Evolutionary conservation across 2,329 filamentous ascomycete genomes (phyloP).

Genomic region (Clonostachys rhizophaga): DNA sequence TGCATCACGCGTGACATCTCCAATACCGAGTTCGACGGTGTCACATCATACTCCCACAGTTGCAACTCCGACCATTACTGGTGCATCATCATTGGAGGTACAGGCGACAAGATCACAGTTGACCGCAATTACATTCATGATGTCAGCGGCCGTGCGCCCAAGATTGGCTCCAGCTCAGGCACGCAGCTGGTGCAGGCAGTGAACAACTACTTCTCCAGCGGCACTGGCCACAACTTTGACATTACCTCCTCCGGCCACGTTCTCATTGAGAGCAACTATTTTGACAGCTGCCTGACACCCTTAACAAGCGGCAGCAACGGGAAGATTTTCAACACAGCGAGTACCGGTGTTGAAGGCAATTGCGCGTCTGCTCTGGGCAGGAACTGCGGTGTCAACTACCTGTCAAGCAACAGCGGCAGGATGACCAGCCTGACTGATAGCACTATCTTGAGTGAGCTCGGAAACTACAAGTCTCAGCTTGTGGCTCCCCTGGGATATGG

Average conservation of each 20-base stretch:
- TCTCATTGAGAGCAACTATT: slow-evolving; percentile 53
- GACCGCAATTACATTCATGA: slow-evolving; percentile 59
- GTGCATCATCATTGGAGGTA: slow-evolving; percentile 7
- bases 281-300: slow-evolving; percentile 44
- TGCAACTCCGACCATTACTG: slow-evolving; percentile 43
- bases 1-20: slow-evolving; percentile 33
- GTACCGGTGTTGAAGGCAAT: slow-evolving; percentile 10
- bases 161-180: slow-evolving; percentile 51
- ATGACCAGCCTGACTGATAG: neutral
- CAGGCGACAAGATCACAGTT: slow-evolving; percentile 47
- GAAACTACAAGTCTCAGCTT: neutral
- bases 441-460: neutral
- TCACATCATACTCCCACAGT: slow-evolving; percentile 31
- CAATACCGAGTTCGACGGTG: slow-evolving; percentile 39
- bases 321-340: slow-evolving; percentile 1
- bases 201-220: slow-evolving; percentile 58
- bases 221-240: slow-evolving; percentile 54
- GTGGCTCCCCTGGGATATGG: neutral
- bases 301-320: neutral
- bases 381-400: slow-evolving; percentile 1
- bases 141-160: slow-evolving; percentile 50
- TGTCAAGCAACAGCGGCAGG: neutral
- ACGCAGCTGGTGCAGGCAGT: slow-evolving; percentile 54
- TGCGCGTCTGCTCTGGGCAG: neutral
- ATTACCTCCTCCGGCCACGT: slow-evolving; percentile 32